phyloP scores from a whole-genome alignment of 148 eudicot species.

The Spergularia bocconei region DNA sequence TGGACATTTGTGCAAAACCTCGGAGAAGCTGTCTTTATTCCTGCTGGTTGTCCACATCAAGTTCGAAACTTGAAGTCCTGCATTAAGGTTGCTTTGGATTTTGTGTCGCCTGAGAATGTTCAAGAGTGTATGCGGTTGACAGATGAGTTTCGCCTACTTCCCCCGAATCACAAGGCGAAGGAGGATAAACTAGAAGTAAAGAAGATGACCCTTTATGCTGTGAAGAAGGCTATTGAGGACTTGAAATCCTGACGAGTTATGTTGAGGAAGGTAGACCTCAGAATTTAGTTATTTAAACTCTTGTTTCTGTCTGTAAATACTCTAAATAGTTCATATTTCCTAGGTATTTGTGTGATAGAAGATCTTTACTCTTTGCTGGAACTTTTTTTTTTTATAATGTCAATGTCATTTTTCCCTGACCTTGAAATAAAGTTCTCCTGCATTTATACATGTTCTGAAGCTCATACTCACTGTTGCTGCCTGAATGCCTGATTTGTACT shows the following conservation, averaged over 20 bases:
- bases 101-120: constrained; percentile 54
- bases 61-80: constrained; percentile 59
- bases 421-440: background rate
- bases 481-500: too few relatives aligned
- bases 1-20: constrained; percentile 63
- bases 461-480: background rate
- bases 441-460: background rate
- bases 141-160: constrained; percentile 43
- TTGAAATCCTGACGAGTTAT: constrained; percentile 25
- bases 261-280: background rate
- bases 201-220: constrained; percentile 49
- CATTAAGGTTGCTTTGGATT: constrained; percentile 51
- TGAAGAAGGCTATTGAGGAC: constrained; percentile 32
- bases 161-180: constrained; percentile 45
- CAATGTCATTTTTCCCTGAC: constrained; percentile 6
- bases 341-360: background rate
- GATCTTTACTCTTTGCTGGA: constrained; percentile 5
- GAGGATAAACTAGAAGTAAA: constrained; percentile 47
- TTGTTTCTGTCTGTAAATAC: background rate
- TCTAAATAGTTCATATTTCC: background rate
- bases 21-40: constrained; percentile 57
- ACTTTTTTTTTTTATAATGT: background rate
- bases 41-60: constrained; percentile 69
- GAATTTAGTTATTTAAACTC: constrained; percentile 5
- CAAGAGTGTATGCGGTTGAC: constrained; percentile 45